Evolutionary conservation across 169 alveolate species (phyloP).

Genomic region (Cryptosporidium sp.): DNA sequence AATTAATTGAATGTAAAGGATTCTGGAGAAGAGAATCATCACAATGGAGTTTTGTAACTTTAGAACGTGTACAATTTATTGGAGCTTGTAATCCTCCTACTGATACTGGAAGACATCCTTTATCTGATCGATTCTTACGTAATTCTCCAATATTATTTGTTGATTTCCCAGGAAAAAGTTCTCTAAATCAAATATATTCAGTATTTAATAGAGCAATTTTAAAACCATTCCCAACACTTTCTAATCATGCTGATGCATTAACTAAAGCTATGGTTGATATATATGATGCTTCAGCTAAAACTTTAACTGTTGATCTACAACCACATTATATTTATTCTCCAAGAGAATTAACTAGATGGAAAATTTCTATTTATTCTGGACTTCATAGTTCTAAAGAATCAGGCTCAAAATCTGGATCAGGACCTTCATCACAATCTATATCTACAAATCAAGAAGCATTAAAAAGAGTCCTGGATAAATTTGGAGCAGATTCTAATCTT

Average conservation of each 20-base stretch:
- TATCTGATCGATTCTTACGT: slow-evolving; percentile 94
- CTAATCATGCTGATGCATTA: slow-evolving; percentile 88
- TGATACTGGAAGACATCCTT: slow-evolving; percentile 97
- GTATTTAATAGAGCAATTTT: slow-evolving; percentile 96
- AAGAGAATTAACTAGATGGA: slow-evolving; percentile 98
- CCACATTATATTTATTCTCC: slow-evolving; percentile 99
- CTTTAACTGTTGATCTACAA: slow-evolving; percentile 95
- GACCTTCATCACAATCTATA: not conserved
- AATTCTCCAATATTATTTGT: slow-evolving; percentile 95
- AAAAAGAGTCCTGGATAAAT: not conserved
- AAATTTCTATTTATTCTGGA: slow-evolving; percentile 88
- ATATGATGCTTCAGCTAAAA: slow-evolving; percentile 91
- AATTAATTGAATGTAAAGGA: slow-evolving; percentile 96
- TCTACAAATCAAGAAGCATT: not conserved
- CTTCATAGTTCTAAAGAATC: not conserved
- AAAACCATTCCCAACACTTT: slow-evolving; percentile 85
- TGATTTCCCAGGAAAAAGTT: slow-evolving; percentile 98
- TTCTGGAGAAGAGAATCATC: slow-evolving; percentile 92
- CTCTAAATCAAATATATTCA: slow-evolving; percentile 95
- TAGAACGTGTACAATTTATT: slow-evolving; percentile 96
- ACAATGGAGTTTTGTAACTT: slow-evolving; percentile 90
- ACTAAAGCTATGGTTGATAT: slow-evolving; percentile 98
- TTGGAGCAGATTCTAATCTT: slow-evolving; percentile 75
- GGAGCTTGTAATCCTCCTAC: slow-evolving; percentile 99
- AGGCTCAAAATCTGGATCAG: too few species aligned